Percentiles rank a stretch among this genome's conserved stretches.
Conservation (phyloP, 495 filamentous ascomycete genomes). For the Penicillium odoratum region DNA sequence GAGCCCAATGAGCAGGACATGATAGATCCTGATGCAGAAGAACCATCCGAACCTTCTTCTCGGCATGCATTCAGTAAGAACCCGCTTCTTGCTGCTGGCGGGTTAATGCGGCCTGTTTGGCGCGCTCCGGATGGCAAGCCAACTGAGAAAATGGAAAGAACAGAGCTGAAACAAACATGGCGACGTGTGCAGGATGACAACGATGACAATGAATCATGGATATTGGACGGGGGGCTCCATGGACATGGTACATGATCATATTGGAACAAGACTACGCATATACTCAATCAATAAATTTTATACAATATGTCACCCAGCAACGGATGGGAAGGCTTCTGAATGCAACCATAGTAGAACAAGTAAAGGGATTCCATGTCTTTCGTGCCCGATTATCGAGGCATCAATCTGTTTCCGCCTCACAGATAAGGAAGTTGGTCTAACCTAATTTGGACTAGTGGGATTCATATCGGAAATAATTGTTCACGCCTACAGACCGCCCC, state of each 20-base stretch:
- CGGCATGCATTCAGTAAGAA: slow-evolving; percentile 78
- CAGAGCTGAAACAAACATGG: slow-evolving; percentile 63
- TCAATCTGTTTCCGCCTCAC: slow-evolving; percentile 8
- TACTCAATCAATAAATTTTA: neutral
- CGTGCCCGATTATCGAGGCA: neutral
- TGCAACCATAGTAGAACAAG: no score
- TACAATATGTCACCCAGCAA: no score
- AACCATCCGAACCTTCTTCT: slow-evolving; percentile 18
- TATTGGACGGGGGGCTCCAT: slow-evolving; percentile 79
- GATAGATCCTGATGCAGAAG: slow-evolving; percentile 27
- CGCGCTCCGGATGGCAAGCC: slow-evolving; percentile 52
- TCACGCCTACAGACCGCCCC: slow-evolving; percentile 1
- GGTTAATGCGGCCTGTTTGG: slow-evolving; percentile 78
- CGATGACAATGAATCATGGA: slow-evolving; percentile 89
- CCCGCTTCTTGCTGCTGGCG: slow-evolving; percentile 68
- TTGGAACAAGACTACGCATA: neutral
- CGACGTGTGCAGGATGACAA: slow-evolving; percentile 87
- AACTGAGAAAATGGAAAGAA: slow-evolving; percentile 35
- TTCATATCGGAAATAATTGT: slow-evolving; percentile 19
- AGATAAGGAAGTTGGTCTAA: slow-evolving; percentile 11
- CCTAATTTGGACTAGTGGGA: slow-evolving; percentile 12
- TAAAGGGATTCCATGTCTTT: neutral
- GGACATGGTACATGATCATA: slow-evolving; percentile 38
- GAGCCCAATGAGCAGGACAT: slow-evolving; percentile 39
- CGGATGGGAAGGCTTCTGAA: no score